Base-by-base conservation (phyloP, 352 stramenopile species). In the Globisporangium solare region DNA sequence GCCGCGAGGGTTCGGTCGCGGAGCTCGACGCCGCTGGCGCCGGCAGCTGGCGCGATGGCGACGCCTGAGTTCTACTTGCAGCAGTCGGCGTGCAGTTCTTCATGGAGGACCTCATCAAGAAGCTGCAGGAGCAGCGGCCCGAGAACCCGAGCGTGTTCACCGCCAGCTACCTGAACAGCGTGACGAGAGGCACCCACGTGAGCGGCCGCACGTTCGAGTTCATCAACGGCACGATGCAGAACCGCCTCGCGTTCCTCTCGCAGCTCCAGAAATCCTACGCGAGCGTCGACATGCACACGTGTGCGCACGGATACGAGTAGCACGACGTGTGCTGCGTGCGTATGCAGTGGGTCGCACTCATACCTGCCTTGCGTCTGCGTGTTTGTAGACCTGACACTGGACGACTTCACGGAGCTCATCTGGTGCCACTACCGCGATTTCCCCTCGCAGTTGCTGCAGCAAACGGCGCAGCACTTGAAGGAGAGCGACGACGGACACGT, bases 341-440 rank as follows among this genome's bases (percentile, higher is more conserved):
- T 5, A 27, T 27, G 24, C 24, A 27, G 24, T 27, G 24, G 24
- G 5, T 27, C 24, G 24, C 24, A 27, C 24, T 27, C 24, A 27
- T 27, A 37, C 42, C 42, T 24, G 20, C 22, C 7, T n/a, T 51
- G 22, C 17, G 35, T 55, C 46, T 61, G 24, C n/a, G 48, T 11
- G 42, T 8, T 60, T 17, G 22, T 51, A 88, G 78, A 68, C 27
- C 59, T 88, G 14, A 79, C 75, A 8, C 66, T 69, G 1, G 78
- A 74, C 17, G 75, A 88, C 61, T 86, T 88, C 53, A 71, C 54
- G 0, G 75, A 88, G 54, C 67, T 88, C 56, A 35, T 88, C 5
- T 72, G 59, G 73, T 78, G 67, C 31, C 74, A 85, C 32, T 88
- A 75, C 58, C 67, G 67, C 41, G 74, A 88, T 54, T 57, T 88